phyloP scores from a whole-genome alignment of 2,329 filamentous ascomycete genomes.

The Fusarium chaquense region DNA sequence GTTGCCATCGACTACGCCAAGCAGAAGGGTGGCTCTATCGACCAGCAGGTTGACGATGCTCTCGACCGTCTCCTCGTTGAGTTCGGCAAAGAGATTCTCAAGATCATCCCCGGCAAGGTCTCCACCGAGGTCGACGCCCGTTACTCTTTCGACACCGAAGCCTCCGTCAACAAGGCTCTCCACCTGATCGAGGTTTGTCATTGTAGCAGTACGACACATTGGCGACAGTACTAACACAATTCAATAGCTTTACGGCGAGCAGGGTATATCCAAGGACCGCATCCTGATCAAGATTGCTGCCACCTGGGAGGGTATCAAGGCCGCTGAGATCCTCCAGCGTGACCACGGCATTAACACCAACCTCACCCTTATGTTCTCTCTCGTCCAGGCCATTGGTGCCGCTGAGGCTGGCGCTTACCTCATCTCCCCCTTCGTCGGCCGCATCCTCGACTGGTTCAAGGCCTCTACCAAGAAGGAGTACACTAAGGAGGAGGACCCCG shows the following conservation, averaged over 20 bases:
- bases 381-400: slow-evolving; percentile 92
- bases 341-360: slow-evolving; percentile 98
- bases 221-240: slow-evolving; percentile 22
- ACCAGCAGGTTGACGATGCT: slow-evolving; percentile 88
- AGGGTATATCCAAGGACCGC: slow-evolving; percentile 92
- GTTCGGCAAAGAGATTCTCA: slow-evolving; percentile 97
- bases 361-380: slow-evolving; percentile 98
- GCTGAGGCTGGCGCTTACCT: slow-evolving; percentile 96
- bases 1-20: slow-evolving; percentile 88
- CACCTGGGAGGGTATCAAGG: slow-evolving; percentile 99
- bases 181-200: slow-evolving; percentile 89
- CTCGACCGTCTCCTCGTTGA: slow-evolving; percentile 96
- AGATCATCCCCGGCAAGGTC: slow-evolving; percentile 97
- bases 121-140: slow-evolving; percentile 98
- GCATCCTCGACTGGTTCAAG: slow-evolving; percentile 99
- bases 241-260: slow-evolving; percentile 89
- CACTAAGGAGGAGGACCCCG: slow-evolving; percentile 89
- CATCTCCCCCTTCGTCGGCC: slow-evolving; percentile 98
- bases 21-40: slow-evolving; percentile 73
- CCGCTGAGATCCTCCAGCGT: slow-evolving; percentile 94
- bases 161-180: slow-evolving; percentile 93
- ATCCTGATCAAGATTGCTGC: slow-evolving; percentile 99
- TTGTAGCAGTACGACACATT: neutral
- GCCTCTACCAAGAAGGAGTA: slow-evolving; percentile 94
- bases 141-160: slow-evolving; percentile 95